Evolutionary conservation across 208 protist species (phyloP).

Genomic region (Crithidia bombi): DNA sequence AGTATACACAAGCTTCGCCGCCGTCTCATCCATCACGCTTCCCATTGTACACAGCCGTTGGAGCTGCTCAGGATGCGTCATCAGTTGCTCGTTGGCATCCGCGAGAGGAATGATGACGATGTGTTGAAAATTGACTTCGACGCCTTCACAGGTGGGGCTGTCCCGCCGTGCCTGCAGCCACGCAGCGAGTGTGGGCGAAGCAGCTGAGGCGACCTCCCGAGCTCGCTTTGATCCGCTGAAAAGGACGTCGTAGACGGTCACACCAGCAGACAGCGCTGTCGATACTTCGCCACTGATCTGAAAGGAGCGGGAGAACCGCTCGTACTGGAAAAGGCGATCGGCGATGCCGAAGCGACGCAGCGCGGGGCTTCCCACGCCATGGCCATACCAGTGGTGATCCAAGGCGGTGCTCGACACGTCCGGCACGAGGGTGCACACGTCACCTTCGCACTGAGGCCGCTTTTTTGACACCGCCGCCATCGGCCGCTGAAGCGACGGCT

Average conservation of each 20-base stretch:
- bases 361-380: conserved; percentile 49
- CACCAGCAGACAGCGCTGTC: not conserved
- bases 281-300: not conserved
- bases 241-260: conserved; percentile 56
- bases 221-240: conserved; percentile 42
- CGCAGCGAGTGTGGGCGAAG: conserved; percentile 11
- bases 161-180: conserved; percentile 11
- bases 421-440: conserved; percentile 42
- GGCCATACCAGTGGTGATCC: conserved; percentile 54
- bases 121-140: conserved; percentile 72
- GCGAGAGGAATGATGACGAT: conserved; percentile 61
- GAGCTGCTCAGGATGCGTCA: conserved; percentile 25
- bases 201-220: conserved; percentile 3
- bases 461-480: conserved; percentile 39
- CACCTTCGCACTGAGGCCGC: conserved; percentile 31
- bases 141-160: conserved; percentile 30
- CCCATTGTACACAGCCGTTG: conserved; percentile 30
- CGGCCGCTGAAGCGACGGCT: conserved; percentile 16
- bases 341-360: conserved; percentile 51
- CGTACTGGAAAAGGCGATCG: conserved; percentile 62
- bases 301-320: conserved; percentile 42
- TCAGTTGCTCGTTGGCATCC: conserved; percentile 44
- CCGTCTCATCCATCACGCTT: conserved; percentile 45
- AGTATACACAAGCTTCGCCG: conserved; percentile 48
- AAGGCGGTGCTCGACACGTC: conserved; percentile 34